A percentile compares a stretch with the other conserved stretches of the same genome.
phyloP scores from a whole-genome alignment of 2,329 filamentous ascomycete species.

The Pseudogymnoascus sp. region DNA sequence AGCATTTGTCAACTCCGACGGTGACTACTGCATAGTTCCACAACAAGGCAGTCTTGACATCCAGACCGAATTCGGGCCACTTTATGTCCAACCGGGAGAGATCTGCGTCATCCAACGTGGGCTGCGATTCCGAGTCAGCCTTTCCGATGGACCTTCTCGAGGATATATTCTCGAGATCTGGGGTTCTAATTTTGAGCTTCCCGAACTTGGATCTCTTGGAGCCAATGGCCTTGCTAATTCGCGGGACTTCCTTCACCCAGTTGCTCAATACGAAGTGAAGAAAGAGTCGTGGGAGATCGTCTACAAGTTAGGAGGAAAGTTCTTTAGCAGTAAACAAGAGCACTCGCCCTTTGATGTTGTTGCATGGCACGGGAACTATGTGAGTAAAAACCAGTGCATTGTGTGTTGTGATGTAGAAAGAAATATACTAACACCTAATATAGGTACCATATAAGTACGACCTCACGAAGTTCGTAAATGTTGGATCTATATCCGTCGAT shows the following conservation, averaged over 20 bases:
- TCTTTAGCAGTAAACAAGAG: slow-evolving; percentile 57
- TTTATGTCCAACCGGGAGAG: slow-evolving; percentile 58
- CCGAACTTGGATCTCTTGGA: slow-evolving; percentile 59
- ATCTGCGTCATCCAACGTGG: slow-evolving; percentile 59
- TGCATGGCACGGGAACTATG: slow-evolving; percentile 59
- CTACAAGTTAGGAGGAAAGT: slow-evolving; percentile 57
- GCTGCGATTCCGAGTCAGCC: slow-evolving; percentile 52
- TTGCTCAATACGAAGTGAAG: slow-evolving; percentile 44
- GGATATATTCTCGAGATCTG: slow-evolving; percentile 62
- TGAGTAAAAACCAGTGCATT: slow-evolving; percentile 24
- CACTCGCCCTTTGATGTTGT: slow-evolving; percentile 73
- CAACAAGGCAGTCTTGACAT: slow-evolving; percentile 58
- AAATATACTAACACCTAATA: neutral
- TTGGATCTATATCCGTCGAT: slow-evolving; percentile 53
- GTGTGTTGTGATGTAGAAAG: slow-evolving; percentile 33
- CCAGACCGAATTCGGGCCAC: slow-evolving; percentile 53
- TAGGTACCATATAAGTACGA: slow-evolving; percentile 50
- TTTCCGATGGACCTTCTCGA: slow-evolving; percentile 50
- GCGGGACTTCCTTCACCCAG: slow-evolving; percentile 57
- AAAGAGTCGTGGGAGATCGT: slow-evolving; percentile 44
- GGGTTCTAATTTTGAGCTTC: slow-evolving; percentile 55
- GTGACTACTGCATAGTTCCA: slow-evolving; percentile 58
- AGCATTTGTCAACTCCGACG: slow-evolving; percentile 50
- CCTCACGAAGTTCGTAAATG: slow-evolving; percentile 50
- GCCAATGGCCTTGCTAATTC: slow-evolving; percentile 58